These are phyloP conservation scores for Cubamyces sp. DNA, from an alignment of 768 basidiomycete species.

Conservation along the genomic window DNA sequence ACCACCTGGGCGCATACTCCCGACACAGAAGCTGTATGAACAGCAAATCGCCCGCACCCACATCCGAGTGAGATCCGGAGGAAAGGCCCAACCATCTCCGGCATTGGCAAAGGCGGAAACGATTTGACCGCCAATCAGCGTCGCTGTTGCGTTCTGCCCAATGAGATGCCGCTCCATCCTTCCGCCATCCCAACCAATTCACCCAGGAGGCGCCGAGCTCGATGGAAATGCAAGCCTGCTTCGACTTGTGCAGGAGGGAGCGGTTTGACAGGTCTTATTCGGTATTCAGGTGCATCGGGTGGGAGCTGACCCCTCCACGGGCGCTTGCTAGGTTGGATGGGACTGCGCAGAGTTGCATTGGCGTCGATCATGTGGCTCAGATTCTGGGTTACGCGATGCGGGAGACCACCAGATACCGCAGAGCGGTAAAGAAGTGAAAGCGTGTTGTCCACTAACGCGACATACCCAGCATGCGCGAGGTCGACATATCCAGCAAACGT, in stretches of 20 bases:
- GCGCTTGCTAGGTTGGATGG: neutral
- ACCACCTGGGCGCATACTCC: too few species aligned
- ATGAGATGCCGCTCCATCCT: conserved; percentile 49
- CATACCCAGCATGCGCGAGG: neutral
- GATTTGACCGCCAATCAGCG: conserved; percentile 6
- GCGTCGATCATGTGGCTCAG: conserved; percentile 45
- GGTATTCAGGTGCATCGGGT: conserved; percentile 14
- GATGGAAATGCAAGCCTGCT: conserved; percentile 36
- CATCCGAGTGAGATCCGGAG: too few species aligned
- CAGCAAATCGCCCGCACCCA: too few species aligned
- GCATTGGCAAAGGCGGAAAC: neutral
- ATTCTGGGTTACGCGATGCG: conserved; percentile 64
- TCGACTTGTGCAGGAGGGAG: conserved; percentile 24
- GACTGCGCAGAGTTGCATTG: conserved; percentile 18
- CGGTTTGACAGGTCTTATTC: conserved; percentile 18
- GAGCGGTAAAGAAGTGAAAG: conserved; percentile 64
- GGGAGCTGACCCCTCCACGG: conserved; percentile 22
- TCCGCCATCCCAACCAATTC: conserved; percentile 65
- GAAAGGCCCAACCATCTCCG: neutral
- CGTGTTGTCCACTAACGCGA: conserved; percentile 64
- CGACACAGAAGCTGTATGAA: too few species aligned
- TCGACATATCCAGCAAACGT: neutral
- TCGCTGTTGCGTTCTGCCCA: conserved; percentile 48
- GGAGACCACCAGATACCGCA: conserved; percentile 61
- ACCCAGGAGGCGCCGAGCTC: conserved; percentile 51